Evolutionary conservation across 2,329 filamentous ascomycete genomes (phyloP).

Genomic region (Coniochaeta sp.): DNA sequence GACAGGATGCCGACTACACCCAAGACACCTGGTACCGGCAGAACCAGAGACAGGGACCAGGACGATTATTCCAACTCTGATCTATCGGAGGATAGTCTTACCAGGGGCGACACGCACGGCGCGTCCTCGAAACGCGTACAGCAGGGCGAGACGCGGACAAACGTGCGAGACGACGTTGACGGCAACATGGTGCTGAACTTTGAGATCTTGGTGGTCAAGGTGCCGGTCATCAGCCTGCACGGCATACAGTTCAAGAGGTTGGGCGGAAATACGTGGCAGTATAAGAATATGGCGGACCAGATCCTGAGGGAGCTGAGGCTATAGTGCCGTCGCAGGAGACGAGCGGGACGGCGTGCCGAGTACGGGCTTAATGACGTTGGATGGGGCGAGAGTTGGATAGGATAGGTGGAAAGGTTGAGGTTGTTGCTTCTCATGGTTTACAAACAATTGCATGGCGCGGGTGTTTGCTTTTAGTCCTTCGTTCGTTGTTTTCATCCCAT

Average conservation of each 20-base stretch:
- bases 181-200: constrained; percentile 80
- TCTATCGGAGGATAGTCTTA: constrained; percentile 69
- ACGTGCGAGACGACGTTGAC: constrained; percentile 84
- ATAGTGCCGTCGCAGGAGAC: no score
- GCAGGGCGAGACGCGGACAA: constrained; percentile 83
- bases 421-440: neutral
- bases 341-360: no score
- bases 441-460: constrained; percentile 2
- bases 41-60: constrained; percentile 58
- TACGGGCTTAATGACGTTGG: no score
- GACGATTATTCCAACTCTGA: constrained; percentile 82
- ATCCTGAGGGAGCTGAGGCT: constrained; percentile 82
- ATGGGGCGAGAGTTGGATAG: neutral
- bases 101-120: constrained; percentile 40
- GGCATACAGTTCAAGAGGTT: constrained; percentile 98
- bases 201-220: constrained; percentile 96
- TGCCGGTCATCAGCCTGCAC: constrained; percentile 84
- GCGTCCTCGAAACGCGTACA: constrained; percentile 33
- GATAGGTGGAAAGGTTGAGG: neutral
- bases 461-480: no score
- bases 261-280: constrained; percentile 93
- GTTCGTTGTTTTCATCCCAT: no score
- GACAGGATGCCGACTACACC: neutral
- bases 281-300: constrained; percentile 96
- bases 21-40: constrained; percentile 15